These are phyloP conservation scores for Backusella morwellensis DNA, from an alignment of 192 early-diverging fungal genomes.

Conservation along the genomic window DNA sequence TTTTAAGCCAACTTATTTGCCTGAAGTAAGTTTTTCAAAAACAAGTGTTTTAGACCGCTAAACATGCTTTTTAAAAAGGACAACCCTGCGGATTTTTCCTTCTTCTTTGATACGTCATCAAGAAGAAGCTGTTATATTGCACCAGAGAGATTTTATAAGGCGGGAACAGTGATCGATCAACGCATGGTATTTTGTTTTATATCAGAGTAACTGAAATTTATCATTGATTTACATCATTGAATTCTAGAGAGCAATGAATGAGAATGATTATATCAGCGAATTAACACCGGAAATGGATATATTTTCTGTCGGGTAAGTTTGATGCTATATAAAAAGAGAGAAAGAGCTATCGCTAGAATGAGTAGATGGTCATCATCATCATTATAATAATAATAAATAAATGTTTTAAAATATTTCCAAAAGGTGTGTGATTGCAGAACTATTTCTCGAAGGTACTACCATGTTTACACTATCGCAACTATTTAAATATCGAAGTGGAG, in stretches of 20 bases:
- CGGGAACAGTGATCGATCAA: conserved; percentile 59
- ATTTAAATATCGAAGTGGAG: conserved; percentile 82
- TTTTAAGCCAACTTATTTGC: conserved; percentile 91
- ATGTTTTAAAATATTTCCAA: neutral
- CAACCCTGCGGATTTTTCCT: conserved; percentile 94
- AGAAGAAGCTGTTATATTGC: conserved; percentile 93
- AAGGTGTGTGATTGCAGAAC: conserved; percentile 85
- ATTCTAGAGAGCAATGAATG: conserved; percentile 31
- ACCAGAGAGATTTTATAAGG: conserved; percentile 90
- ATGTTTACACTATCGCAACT: conserved; percentile 92
- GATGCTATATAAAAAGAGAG: neutral
- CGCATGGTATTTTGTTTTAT: conserved; percentile 34
- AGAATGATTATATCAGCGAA: conserved; percentile 37
- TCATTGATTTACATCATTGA: neutral
- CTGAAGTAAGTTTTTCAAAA: conserved; percentile 56
- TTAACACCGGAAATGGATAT: conserved; percentile 89
- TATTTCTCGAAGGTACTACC: conserved; percentile 90
- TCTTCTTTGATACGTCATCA: conserved; percentile 92
- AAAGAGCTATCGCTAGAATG: neutral
- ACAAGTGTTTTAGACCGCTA: neutral
- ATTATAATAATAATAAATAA: neutral
- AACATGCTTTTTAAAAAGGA: conserved; percentile 50
- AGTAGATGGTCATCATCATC: neutral
- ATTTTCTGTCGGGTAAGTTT: conserved; percentile 81
- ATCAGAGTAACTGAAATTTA: neutral